Evolutionary conservation across 768 basidiomycete species (phyloP), one percentile per base, ranked within the genome.

Genomic region (Mrakia blollopis): DNA sequence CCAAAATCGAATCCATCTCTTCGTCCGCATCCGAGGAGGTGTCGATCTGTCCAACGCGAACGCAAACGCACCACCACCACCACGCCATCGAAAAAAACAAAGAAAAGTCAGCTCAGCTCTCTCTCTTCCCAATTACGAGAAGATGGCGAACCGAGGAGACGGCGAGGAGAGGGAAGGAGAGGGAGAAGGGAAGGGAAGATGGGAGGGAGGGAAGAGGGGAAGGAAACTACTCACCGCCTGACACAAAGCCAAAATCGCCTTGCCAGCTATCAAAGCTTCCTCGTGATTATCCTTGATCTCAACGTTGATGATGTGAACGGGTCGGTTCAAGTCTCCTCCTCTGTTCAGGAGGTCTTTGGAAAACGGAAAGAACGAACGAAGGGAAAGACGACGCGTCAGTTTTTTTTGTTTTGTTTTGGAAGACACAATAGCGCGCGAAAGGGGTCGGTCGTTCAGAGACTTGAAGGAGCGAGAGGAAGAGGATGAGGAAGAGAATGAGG

Each of bases 241-340:
- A 11, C 93, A 94, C 30, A 99, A 86, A 81, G 96, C 95, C 39
- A 98, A 86, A 82, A 98, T 94, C 2, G 96, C 94, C 83, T 90
- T 92, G 25, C 97, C 96, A 35, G 97, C 97, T 79, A 98, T 93
- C 67, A 91, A 86, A 0, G 97, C 97, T 84, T 99, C 97, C 86
- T 98, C 97, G 80, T 98, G 95, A 82, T 97, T 98, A 84, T 99
- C 97, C 85, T 92, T 97, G 84, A 98, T 98, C 82, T 99, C 97
- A 78, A 98, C 89, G 84, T 99, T 99, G 81, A 99, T 92, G 61
- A 99, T 84, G 83, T 99, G 97, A 25, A 98, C 94, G 2, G 95
- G 92, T 78, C 90, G 90, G 85, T 94, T 98, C 81, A 89, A 90
- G 76, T 98, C 95, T 6, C 97, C 93, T 39, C 94, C 94, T 80